phyloP scores from a whole-genome alignment of 257 asterid species.

The Leptodermis oblonga region DNA sequence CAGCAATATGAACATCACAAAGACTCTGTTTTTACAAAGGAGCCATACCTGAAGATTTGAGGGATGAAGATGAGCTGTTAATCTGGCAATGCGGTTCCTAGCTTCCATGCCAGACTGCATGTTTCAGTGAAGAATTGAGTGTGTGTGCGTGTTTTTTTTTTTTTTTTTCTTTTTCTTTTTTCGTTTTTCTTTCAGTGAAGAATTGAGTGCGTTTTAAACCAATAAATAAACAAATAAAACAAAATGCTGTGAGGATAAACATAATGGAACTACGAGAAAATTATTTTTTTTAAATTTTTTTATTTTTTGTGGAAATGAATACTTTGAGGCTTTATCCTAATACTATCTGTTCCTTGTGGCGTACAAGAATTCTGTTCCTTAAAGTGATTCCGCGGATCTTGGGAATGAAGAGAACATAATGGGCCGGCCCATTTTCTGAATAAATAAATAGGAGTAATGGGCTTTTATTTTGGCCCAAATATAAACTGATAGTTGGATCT shows the following conservation, averaged over 20 bases:
- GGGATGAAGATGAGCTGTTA: constrained; percentile 88
- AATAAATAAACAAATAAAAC: constrained; percentile 10
- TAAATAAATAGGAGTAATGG: not conserved
- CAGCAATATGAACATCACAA: not conserved
- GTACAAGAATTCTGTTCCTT: constrained; percentile 17
- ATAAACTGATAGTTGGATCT: not conserved
- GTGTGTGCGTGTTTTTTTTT: not conserved
- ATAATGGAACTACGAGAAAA: not conserved
- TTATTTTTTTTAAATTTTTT: not conserved
- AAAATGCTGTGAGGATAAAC: constrained; percentile 1
- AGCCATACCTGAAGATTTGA: constrained; percentile 51
- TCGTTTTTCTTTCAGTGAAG: no score
- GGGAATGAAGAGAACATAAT: not conserved
- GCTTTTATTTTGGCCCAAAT: not conserved
- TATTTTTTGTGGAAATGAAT: constrained; percentile 23
- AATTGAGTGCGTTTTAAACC: not conserved
- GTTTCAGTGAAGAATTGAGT: constrained; percentile 7
- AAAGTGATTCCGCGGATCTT: not conserved
- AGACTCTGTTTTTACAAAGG: not conserved
- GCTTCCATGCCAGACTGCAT: constrained; percentile 42
- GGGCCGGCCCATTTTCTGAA: not conserved
- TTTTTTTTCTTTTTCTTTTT: constrained; percentile 3
- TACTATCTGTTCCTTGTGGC: constrained; percentile 60
- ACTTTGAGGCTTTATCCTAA: constrained; percentile 43
- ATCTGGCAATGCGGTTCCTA: constrained; percentile 64